Percentiles rank a stretch among this genome's conserved stretches.
Evolutionary conservation across 1,284 basidiomycete genomes (phyloP).

Genomic region (Grifola frondosa): DNA sequence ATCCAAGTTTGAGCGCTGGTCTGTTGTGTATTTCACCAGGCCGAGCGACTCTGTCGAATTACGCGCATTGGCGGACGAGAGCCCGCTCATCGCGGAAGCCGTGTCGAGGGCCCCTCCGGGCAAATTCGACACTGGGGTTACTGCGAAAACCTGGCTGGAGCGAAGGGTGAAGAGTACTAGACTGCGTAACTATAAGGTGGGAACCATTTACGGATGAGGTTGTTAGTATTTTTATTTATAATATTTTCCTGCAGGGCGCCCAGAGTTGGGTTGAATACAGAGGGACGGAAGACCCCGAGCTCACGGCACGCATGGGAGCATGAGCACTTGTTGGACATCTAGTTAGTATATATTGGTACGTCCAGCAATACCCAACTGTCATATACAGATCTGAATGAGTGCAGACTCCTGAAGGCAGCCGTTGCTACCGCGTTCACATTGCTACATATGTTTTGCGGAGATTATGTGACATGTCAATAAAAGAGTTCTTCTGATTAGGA

Average conservation of each 20-base stretch:
- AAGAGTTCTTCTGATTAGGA: too few species aligned
- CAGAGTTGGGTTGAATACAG: slow-evolving; percentile 30
- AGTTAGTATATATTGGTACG: too few species aligned
- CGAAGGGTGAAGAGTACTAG: slow-evolving; percentile 22
- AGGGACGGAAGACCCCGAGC: slow-evolving; percentile 31
- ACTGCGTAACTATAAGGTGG: slow-evolving; percentile 22
- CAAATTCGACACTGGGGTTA: slow-evolving; percentile 17
- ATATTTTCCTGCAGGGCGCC: slow-evolving; percentile 28
- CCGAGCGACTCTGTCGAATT: slow-evolving; percentile 27
- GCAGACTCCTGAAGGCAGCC: too few species aligned
- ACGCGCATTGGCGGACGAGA: slow-evolving; percentile 16
- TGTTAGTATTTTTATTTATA: too few species aligned
- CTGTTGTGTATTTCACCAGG: slow-evolving; percentile 35
- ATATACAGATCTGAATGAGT: too few species aligned
- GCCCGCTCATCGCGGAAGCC: slow-evolving; percentile 20
- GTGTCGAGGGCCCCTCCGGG: slow-evolving; percentile 11
- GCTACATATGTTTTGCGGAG: too few species aligned
- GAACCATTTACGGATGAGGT: too few species aligned
- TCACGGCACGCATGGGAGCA: too few species aligned
- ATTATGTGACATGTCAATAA: too few species aligned
- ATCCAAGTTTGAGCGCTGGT: slow-evolving; percentile 26
- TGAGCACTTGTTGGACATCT: too few species aligned
- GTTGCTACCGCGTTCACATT: too few species aligned
- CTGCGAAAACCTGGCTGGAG: slow-evolving; percentile 25
- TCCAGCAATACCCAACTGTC: too few species aligned